Evolutionary conservation across 345 rosid species (phyloP).

Genomic region (Trapa bicornis): DNA sequence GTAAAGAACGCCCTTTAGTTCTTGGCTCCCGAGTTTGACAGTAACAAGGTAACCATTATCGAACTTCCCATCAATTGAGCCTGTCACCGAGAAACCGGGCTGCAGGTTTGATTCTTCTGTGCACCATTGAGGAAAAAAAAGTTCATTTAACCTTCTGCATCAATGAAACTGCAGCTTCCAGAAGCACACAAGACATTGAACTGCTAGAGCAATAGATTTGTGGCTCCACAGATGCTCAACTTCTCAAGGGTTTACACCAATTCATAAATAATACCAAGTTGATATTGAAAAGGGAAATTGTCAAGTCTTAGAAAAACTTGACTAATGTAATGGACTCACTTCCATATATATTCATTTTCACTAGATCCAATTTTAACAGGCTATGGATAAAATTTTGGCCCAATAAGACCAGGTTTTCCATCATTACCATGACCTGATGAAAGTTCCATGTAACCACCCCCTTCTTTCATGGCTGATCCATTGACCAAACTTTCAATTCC

Average conservation of each 20-base stretch:
- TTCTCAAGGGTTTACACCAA: background rate
- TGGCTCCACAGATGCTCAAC: background rate
- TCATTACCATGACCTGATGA: slow-evolving; percentile 14
- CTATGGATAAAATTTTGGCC: background rate
- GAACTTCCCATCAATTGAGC: slow-evolving; percentile 75
- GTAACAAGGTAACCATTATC: slow-evolving; percentile 64
- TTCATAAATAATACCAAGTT: background rate
- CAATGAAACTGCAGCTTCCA: background rate
- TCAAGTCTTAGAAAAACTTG: no score
- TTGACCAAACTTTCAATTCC: slow-evolving; percentile 16
- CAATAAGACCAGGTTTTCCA: background rate
- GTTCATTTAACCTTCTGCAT: background rate
- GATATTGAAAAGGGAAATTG: background rate
- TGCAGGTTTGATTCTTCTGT: slow-evolving; percentile 32
- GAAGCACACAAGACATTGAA: background rate
- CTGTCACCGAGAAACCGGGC: slow-evolving; percentile 43
- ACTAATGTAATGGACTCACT: background rate
- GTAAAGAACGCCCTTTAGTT: slow-evolving; percentile 57
- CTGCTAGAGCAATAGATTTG: no score
- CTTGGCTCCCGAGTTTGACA: slow-evolving; percentile 35
- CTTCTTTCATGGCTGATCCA: slow-evolving; percentile 21
- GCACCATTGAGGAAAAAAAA: background rate
- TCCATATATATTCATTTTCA: background rate
- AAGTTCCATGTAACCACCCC: slow-evolving; percentile 14
- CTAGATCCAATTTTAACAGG: background rate